Evolutionary conservation across 305 asterid genomes (phyloP), one percentile per base, ranked within the genome.

Genomic region (Ruellia speciosa): DNA sequence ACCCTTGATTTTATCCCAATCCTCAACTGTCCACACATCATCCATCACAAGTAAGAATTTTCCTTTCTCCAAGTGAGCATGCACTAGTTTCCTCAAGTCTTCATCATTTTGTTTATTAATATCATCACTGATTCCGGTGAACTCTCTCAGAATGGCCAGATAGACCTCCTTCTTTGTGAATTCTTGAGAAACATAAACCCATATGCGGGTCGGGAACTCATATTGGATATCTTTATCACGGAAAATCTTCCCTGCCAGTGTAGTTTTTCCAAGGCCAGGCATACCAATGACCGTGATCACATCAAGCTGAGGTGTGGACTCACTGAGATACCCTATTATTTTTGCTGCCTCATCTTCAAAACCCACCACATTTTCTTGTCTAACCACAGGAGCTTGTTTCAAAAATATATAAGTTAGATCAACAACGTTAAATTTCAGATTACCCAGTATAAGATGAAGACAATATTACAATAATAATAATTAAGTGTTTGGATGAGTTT

Each of bases 261-360:
- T 76, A 5, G 75, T 76, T 60, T 76, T 72, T 54, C 81, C 81
- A 2, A 68, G 71, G 8, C 78, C 81, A 6, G 75, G 58, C 75
- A 72, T 66, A 7, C 75, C 81, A 41, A 69, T 50, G 39, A 76
- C 59, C 2, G 78, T 54, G 46, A 75, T 50, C 31, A 59, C 75
- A 15, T 75, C 78, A 39, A 76, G 62, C 7, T 62, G 49, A 3
- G 46, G 13, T 8, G 63, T 50, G 39, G 51, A 61, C 46, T 39
- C 49, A 0, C 0, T 45, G 28, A 75, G 74, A 56, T 59, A 71
- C 19, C 65, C 66, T 37, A 50, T 56, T 28, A 75, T 4, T 45
- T 15, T 71, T 15, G 18, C 50, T 0, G 57, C 69, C 55, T 58
- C 74, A 16, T 67, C 67, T 58, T 59, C 63, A 55, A 63, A 68